phyloP scores from a whole-genome alignment of 192 early-diverging fungal species.

The Coemansia sp. region DNA sequence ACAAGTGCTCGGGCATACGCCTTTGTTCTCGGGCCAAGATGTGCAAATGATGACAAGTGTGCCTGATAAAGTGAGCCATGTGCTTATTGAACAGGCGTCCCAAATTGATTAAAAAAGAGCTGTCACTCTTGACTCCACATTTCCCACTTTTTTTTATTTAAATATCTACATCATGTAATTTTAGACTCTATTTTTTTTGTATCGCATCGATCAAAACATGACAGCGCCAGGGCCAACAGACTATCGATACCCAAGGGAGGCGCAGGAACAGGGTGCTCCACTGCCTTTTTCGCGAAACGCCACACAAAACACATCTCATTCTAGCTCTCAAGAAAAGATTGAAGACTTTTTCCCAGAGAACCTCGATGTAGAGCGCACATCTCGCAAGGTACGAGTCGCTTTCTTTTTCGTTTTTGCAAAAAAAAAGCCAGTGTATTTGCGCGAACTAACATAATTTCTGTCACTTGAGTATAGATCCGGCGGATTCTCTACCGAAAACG shows the following conservation, averaged over 20 bases:
- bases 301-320: conserved; percentile 2
- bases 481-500: conserved; percentile 34
- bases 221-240: not conserved
- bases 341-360: conserved; percentile 41
- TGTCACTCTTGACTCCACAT: not conserved
- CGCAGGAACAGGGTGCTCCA: not conserved
- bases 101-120: not conserved
- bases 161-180: not conserved
- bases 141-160: not conserved
- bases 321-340: conserved; percentile 7
- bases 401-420: too few relatives aligned
- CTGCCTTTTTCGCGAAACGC: not conserved
- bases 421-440: not conserved
- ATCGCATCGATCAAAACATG: not conserved
- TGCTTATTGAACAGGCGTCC: not conserved
- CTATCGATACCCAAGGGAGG: not conserved
- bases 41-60: not conserved
- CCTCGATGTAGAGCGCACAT: conserved; percentile 21
- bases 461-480: conserved; percentile 27
- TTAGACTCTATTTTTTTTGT: not conserved
- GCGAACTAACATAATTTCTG: not conserved
- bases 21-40: not conserved
- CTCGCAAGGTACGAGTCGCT: conserved; percentile 17
- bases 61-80: not conserved
- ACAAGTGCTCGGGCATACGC: not conserved